A percentile compares a stretch with the other conserved stretches of the same genome.
These are phyloP conservation scores for Gossypium australe DNA, from an alignment of 345 rosid species.

Conservation along the genomic window DNA sequence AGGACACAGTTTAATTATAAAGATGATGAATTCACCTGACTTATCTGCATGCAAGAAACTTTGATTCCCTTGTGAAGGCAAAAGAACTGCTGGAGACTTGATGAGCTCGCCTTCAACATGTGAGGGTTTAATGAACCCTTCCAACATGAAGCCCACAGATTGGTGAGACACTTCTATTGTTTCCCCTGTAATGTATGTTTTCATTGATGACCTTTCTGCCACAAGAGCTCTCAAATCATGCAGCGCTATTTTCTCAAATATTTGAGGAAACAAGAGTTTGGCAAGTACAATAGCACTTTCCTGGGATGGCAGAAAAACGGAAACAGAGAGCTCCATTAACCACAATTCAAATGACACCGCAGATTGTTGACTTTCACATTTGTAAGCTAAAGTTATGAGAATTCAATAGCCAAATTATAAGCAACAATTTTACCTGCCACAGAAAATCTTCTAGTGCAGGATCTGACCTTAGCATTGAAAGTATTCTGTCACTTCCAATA, in stretches of 20 bases:
- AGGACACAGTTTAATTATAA: not conserved
- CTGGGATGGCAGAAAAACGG: constrained; percentile 26
- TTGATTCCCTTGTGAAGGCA: constrained; percentile 41
- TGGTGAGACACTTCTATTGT: constrained; percentile 52
- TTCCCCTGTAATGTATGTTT: constrained; percentile 61
- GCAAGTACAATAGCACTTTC: constrained; percentile 82
- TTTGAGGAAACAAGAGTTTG: constrained; percentile 77
- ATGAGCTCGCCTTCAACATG: constrained; percentile 52
- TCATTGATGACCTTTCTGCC: constrained; percentile 57
- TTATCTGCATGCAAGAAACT: constrained; percentile 46
- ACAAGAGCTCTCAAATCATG: constrained; percentile 75
- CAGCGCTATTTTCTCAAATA: constrained; percentile 74
- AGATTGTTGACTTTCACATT: not conserved
- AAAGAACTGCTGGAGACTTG: constrained; percentile 57
- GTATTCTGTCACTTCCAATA: constrained; percentile 54
- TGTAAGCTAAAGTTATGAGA: constrained; percentile 5
- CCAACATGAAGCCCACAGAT: constrained; percentile 67
- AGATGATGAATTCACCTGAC: constrained; percentile 43
- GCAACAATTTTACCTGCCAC: constrained; percentile 66
- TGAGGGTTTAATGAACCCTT: constrained; percentile 63
- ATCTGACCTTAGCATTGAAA: constrained; percentile 49
- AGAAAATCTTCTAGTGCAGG: constrained; percentile 65
- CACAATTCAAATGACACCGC: not conserved
- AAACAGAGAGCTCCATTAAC: not conserved
- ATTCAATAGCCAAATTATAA: constrained; percentile 3